These are phyloP conservation scores for Hymenochaete sp. DNA, from an alignment of 1,284 basidiomycete species.

Conservation along the genomic window DNA sequence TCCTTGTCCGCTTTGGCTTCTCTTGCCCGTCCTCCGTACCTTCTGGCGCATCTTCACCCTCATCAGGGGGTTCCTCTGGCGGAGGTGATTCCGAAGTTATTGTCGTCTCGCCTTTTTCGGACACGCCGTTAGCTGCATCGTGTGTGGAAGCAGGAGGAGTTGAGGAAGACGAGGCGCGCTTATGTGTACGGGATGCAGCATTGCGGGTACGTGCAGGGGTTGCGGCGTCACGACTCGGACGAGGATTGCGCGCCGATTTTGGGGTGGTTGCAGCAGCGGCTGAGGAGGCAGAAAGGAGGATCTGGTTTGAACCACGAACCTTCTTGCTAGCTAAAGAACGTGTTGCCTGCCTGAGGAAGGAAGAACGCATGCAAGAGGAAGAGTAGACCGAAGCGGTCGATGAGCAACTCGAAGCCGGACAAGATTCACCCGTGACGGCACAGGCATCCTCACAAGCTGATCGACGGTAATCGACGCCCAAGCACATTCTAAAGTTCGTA, in stretches of 20 bases:
- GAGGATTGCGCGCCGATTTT: no score
- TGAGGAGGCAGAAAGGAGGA: conserved; percentile 16
- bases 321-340: conserved; percentile 37
- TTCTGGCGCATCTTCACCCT: conserved; percentile 24
- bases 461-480: no score
- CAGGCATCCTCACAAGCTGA: no score
- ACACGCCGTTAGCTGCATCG: conserved; percentile 1
- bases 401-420: background rate
- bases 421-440: no score
- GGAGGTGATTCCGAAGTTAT: conserved; percentile 23
- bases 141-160: background rate
- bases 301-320: no score
- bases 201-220: conserved; percentile 9
- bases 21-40: conserved; percentile 27
- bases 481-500: no score
- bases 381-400: background rate
- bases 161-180: conserved; percentile 20
- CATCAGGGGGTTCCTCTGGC: conserved; percentile 26
- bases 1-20: conserved; percentile 6
- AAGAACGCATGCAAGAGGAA: conserved; percentile 42
- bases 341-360: conserved; percentile 44
- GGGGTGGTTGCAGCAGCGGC: background rate
- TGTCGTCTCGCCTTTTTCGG: conserved; percentile 15
- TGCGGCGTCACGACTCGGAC: conserved; percentile 11
- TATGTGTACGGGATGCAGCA: conserved; percentile 26